Conservation (phyloP, 305 asterid genomes). For the Fraxinus platypoda region DNA sequence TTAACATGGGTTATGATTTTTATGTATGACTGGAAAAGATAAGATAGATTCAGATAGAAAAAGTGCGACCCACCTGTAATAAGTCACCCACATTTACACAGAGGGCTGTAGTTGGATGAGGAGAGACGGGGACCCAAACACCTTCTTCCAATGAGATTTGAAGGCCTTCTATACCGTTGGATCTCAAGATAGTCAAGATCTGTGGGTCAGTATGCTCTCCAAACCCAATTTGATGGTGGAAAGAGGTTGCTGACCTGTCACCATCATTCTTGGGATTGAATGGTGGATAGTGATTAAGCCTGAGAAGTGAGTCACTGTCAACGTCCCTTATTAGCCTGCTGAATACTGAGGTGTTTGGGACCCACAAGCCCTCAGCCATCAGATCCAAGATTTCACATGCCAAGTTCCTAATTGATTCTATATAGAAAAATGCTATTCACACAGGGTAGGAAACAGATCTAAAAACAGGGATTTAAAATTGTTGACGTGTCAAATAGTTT, state of each 20-base stretch:
- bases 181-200: constrained; percentile 66
- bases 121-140: constrained; percentile 65
- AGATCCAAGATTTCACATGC: constrained; percentile 51
- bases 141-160: constrained; percentile 65
- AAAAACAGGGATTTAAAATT: too few relatives aligned
- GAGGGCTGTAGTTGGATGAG: constrained; percentile 51
- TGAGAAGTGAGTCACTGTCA: constrained; percentile 48
- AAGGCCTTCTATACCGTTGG: constrained; percentile 67
- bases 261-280: constrained; percentile 13
- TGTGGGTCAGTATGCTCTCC: constrained; percentile 95
- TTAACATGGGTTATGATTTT: background rate
- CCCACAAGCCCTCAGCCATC: constrained; percentile 45
- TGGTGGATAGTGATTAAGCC: constrained; percentile 71
- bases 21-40: background rate
- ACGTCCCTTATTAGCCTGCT: constrained; percentile 45
- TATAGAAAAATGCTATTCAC: constrained; percentile 12
- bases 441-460: too few relatives aligned
- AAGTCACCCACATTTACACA: constrained; percentile 75
- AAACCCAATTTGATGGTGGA: constrained; percentile 41
- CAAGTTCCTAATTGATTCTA: constrained; percentile 35
- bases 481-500: too few relatives aligned
- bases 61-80: constrained; percentile 43
- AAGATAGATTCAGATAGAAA: background rate
- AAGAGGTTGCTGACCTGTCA: constrained; percentile 25
- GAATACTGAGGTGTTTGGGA: constrained; percentile 32